Evolutionary conservation across 2,329 filamentous ascomycete species (phyloP).

Genomic region (Fusarium sp.): DNA sequence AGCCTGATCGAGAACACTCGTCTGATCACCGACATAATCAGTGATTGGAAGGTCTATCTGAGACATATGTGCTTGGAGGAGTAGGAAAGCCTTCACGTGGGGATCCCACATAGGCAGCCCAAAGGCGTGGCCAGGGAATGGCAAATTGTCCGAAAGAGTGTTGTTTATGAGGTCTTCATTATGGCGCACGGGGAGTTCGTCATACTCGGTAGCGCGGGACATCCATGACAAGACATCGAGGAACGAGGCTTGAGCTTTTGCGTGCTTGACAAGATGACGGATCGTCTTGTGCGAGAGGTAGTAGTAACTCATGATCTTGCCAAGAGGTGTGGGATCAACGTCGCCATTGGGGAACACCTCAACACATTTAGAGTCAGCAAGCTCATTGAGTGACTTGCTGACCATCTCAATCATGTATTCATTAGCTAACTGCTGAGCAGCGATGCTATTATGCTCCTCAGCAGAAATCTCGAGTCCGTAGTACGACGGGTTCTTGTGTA

Average conservation of each 20-base stretch:
- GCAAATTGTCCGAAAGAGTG: conserved; percentile 84
- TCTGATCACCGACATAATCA: conserved; percentile 96
- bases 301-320: conserved; percentile 99
- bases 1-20: conserved; percentile 88
- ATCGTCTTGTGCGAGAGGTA: conserved; percentile 97
- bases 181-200: conserved; percentile 95
- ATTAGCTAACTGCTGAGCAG: conserved; percentile 87
- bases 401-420: conserved; percentile 96
- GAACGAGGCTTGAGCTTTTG: conserved; percentile 79
- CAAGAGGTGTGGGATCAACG: conserved; percentile 87
- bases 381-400: conserved; percentile 82
- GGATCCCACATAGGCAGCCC: conserved; percentile 97
- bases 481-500: conserved; percentile 98
- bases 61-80: conserved; percentile 95
- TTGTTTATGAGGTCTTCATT: conserved; percentile 98
- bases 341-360: conserved; percentile 86
- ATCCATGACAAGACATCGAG: conserved; percentile 90
- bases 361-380: conserved; percentile 86
- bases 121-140: conserved; percentile 67
- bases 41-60: conserved; percentile 92
- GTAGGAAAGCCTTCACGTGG: conserved; percentile 93
- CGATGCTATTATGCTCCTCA: conserved; percentile 88
- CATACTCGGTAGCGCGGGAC: conserved; percentile 92
- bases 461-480: conserved; percentile 94
- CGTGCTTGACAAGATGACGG: conserved; percentile 80